Percentiles rank a stretch among this genome's conserved stretches.
Evolutionary conservation across 495 filamentous ascomycete genomes (phyloP).

Genomic region (Chaetomidium leptoderma): DNA sequence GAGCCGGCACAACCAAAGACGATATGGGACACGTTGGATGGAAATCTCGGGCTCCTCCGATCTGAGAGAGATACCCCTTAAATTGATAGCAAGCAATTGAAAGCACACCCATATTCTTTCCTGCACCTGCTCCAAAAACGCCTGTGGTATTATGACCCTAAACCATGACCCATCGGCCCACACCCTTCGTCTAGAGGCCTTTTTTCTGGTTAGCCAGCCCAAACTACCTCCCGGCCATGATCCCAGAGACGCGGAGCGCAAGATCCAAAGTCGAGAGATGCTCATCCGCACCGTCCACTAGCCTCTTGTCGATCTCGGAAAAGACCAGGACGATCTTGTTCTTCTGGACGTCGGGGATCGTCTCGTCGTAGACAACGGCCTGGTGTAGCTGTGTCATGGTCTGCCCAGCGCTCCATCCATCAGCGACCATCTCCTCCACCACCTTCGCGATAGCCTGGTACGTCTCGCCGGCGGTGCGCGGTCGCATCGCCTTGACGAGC

Average conservation of each 20-base stretch:
- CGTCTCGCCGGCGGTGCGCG: slow-evolving; percentile 55
- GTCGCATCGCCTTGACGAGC: slow-evolving; percentile 74
- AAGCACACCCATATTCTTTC: neutral
- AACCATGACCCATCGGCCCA: neutral
- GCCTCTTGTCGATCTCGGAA: slow-evolving; percentile 85
- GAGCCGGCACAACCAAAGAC: slow-evolving; percentile 28
- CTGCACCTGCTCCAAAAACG: slow-evolving; percentile 15
- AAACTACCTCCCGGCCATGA: slow-evolving; percentile 52
- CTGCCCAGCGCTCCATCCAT: slow-evolving; percentile 97
- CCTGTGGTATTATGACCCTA: slow-evolving; percentile 13
- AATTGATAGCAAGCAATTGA: slow-evolving; percentile 3
- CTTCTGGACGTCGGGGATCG: slow-evolving; percentile 77
- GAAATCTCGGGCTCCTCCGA: slow-evolving; percentile 42
- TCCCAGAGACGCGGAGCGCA: slow-evolving; percentile 70
- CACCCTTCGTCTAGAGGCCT: too few species aligned
- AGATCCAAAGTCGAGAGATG: slow-evolving; percentile 87
- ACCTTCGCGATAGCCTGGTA: slow-evolving; percentile 72
- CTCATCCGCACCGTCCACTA: slow-evolving; percentile 98
- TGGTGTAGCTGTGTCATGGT: slow-evolving; percentile 80
- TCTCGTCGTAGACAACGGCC: slow-evolving; percentile 75
- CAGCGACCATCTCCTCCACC: slow-evolving; percentile 85
- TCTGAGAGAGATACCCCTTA: slow-evolving; percentile 19
- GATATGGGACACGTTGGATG: slow-evolving; percentile 44
- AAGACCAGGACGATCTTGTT: slow-evolving; percentile 86
- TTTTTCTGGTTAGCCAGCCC: neutral